phyloP scores from a whole-genome alignment of 73 alveolate genomes.

The Paramecium sexaurelia region DNA sequence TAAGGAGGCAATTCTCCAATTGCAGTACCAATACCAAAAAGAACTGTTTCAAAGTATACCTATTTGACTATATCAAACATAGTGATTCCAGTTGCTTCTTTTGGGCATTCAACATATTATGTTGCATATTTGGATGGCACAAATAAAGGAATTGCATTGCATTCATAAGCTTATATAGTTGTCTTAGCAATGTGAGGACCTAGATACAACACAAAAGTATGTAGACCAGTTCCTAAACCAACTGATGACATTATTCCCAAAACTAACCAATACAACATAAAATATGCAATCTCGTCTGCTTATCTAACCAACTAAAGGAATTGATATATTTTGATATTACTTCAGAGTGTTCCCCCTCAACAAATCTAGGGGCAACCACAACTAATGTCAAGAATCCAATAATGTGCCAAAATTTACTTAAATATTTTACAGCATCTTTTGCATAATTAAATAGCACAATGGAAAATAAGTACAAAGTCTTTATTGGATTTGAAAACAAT shows the following conservation, averaged over 20 bases:
- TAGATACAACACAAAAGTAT: constrained; percentile 88
- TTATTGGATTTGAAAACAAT: constrained; percentile 50
- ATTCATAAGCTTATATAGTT: constrained; percentile 82
- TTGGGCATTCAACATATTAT: constrained; percentile 71
- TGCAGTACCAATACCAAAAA: constrained; percentile 94
- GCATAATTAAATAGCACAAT: constrained; percentile 38
- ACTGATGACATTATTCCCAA: constrained; percentile 90
- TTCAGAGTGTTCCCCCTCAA: constrained; percentile 53
- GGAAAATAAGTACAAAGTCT: constrained; percentile 40
- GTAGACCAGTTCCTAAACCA: constrained; percentile 95
- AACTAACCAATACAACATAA: constrained; percentile 83
- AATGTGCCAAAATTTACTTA: constrained; percentile 3
- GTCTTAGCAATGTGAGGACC: constrained; percentile 92
- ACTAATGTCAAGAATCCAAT: neutral
- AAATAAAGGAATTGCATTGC: constrained; percentile 80
- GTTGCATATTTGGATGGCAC: constrained; percentile 82
- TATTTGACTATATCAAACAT: constrained; percentile 70
- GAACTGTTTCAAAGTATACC: constrained; percentile 83
- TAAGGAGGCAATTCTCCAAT: constrained; percentile 95
- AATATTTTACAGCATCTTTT: constrained; percentile 27
- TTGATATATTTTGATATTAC: neutral
- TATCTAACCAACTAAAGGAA: constrained; percentile 37
- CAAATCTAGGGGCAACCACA: constrained; percentile 35
- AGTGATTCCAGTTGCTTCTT: constrained; percentile 67
- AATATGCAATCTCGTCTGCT: constrained; percentile 69